Evolutionary conservation across 139 green algal genomes (phyloP), one percentile per base, ranked within the genome.

Genomic region (Deuterostichococcus epilithicus): DNA sequence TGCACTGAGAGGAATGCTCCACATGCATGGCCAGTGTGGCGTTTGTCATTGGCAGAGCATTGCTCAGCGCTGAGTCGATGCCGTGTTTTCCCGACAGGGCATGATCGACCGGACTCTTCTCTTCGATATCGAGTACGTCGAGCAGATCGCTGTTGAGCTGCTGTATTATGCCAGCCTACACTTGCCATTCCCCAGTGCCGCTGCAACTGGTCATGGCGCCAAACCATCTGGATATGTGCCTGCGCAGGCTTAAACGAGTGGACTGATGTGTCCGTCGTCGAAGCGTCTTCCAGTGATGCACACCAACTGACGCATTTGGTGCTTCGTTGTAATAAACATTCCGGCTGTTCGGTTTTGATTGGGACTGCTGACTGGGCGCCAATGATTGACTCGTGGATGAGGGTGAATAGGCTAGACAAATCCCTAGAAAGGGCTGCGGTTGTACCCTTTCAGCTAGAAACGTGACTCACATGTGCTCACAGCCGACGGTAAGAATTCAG

Each of bases 91-190:
- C 8, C 18, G 52, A n/a, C 35, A 88, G 74, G 90, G 92, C 3
- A 83, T 97, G 73, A 96, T 97, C 34, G 92, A 97, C 84, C 94
- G 94, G 78, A 95, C 90, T 0, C 81, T 97, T 58, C 81, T 97
- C 5, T 94, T 97, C 59, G 92, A 97, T 72, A 93, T 97, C 42
- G 93, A 95, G 80, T 78, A 34, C 34, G 32, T 68, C 37, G 37
- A 72, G 42, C 22, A 8, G n/a, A 5, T n/a, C 0, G 26, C 0
- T 25, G 32, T 35, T 33, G 23, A 42, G 6, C 4, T 36, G 8
- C 28, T 18, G 20, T 15, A 42, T 42, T 34, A 15, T 5, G 38
- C 23, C 35, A 26, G 68, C 8, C 10, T 28, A 23, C 3, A 22
- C 5, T 70, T 38, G 25, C 25, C 3, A 28, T 38, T 37, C 65